Base-by-base conservation (phyloP, 352 stramenopile species). In the Globisporangium emineosum region DNA sequence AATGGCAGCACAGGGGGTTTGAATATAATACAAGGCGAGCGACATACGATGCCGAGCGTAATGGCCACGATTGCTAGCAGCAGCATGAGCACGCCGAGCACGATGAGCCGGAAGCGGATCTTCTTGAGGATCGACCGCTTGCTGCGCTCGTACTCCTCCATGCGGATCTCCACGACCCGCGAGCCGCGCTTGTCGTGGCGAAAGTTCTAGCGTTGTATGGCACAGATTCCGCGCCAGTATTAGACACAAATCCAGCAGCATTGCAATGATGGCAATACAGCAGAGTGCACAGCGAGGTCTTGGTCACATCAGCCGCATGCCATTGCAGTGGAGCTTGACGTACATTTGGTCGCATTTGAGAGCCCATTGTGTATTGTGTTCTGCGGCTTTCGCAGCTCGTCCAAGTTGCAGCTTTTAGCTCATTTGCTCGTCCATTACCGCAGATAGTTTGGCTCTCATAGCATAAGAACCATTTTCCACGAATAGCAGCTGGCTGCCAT, bases 101-200 rank as follows among this genome's bases (percentile, higher is more conserved):
- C 75, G 40, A 90, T 51, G 27, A 90, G 61, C 19, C 85, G 82
- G 35, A 81, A 78, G 21, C 81, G 81, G 58, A 93, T 91, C 56
- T 83, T 91, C 58, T 83, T 83, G 27, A 93, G 74, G 23, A 91
- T 88, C 9, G 74, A 81, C 13, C 72, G 75, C 65, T 93, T 93
- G 67, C 75, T 89, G 58, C 79, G 73, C 64, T 88, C 68, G 50
- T 91, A 91, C 65, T 93, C 85, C 40, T 86, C 76, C 61, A 79
- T 83, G 43, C 72, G 77, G 51, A 93, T 75, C 49, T 93, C 81
- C 25, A 93, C 85, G 29, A 91, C 77, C n/a, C 78, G 71, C 9
- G 73, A 72, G 8, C 79, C 75, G 23, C 78, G 77, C 65, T 76
- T 78, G 51, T 85, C 76, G 43, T 91, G 79, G 33, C 79, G 81